These are phyloP conservation scores for Eucalyptus decipiens DNA, from an alignment of 345 rosid genomes.

Conservation along the genomic window DNA sequence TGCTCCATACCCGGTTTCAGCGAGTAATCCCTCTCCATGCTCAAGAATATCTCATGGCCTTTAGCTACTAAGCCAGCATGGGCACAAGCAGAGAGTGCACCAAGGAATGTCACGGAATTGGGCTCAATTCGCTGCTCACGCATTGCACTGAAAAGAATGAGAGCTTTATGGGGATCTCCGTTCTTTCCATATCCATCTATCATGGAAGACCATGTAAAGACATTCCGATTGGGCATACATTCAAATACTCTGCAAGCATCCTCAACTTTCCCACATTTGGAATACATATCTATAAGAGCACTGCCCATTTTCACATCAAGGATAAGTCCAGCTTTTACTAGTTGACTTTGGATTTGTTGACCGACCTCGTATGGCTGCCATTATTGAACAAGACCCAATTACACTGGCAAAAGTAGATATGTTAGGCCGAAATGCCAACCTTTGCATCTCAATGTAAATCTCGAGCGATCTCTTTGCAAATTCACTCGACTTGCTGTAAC, in stretches of 20 bases:
- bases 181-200: slow-evolving; percentile 96
- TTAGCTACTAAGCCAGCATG: slow-evolving; percentile 66
- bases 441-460: slow-evolving; percentile 56
- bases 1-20: slow-evolving; percentile 85
- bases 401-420: slow-evolving; percentile 71
- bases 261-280: slow-evolving; percentile 66
- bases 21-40: slow-evolving; percentile 63
- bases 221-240: slow-evolving; percentile 53
- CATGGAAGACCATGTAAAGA: slow-evolving; percentile 93
- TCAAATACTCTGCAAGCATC: slow-evolving; percentile 57
- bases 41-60: slow-evolving; percentile 64
- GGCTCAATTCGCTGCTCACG: slow-evolving; percentile 32
- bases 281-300: slow-evolving; percentile 84
- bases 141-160: slow-evolving; percentile 53
- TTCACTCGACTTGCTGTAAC: slow-evolving; percentile 53
- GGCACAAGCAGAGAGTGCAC: slow-evolving; percentile 78
- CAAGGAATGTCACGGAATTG: slow-evolving; percentile 75
- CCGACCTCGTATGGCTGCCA: slow-evolving; percentile 55
- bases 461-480: slow-evolving; percentile 42
- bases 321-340: slow-evolving; percentile 42
- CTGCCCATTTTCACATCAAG: slow-evolving; percentile 65
- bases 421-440: slow-evolving; percentile 46
- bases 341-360: slow-evolving; percentile 65
- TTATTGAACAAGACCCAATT: slow-evolving; percentile 70
- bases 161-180: slow-evolving; percentile 66